Conservation (phyloP, 1,284 basidiomycete genomes). For the Pseudomicrostroma phylloplanum region DNA sequence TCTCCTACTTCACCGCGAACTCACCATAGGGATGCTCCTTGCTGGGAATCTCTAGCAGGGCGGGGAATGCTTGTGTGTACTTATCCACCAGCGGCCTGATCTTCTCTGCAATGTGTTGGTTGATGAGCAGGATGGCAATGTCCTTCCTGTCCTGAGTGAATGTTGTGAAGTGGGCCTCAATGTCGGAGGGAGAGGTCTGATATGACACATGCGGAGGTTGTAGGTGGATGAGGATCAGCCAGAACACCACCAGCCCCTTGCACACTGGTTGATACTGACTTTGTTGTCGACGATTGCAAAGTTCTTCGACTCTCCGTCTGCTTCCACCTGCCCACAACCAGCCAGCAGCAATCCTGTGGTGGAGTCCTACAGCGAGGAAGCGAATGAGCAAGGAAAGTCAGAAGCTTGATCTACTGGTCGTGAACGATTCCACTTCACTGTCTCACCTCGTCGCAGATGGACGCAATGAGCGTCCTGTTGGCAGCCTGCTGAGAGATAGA, state of each 20-base stretch:
- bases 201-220: background rate
- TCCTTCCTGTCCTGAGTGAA: conserved; percentile 43
- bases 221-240: background rate
- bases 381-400: background rate
- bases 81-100: conserved; percentile 91
- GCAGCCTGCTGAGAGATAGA: conserved; percentile 19
- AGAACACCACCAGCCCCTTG: background rate
- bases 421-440: background rate
- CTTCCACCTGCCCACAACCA: conserved; percentile 42
- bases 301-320: conserved; percentile 40
- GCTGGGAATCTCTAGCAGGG: conserved; percentile 91
- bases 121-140: conserved; percentile 49
- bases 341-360: conserved; percentile 49
- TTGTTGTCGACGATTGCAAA: conserved; percentile 48
- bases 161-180: conserved; percentile 40
- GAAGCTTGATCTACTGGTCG: background rate
- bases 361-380: conserved; percentile 28
- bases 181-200: conserved; percentile 38
- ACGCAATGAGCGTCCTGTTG: conserved; percentile 35
- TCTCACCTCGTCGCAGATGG: conserved; percentile 41
- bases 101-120: conserved; percentile 63
- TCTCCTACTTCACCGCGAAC: background rate
- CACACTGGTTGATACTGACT: conserved; percentile 13
- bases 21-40: conserved; percentile 61
- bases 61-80: conserved; percentile 92